Conservation (phyloP, 2,329 filamentous ascomycete genomes). For the Huntiella moniliformis region DNA sequence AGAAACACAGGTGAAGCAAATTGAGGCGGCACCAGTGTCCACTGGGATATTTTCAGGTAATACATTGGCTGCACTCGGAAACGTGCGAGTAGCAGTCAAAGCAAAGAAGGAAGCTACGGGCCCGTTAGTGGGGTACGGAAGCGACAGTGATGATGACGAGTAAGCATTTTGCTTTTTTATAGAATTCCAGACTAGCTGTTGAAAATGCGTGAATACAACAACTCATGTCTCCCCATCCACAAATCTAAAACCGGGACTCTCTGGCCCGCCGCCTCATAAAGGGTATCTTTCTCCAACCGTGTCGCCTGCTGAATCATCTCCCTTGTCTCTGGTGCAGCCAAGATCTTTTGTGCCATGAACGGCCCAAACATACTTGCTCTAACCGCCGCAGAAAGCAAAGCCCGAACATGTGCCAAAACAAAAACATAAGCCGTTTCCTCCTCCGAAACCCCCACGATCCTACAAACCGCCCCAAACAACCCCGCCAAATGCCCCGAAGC, state of each 20-base stretch:
- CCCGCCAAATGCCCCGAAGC: slow-evolving; percentile 47
- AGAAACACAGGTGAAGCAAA: slow-evolving; percentile 26
- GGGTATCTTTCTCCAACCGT: slow-evolving; percentile 37
- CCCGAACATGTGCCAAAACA: slow-evolving; percentile 57
- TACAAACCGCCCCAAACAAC: slow-evolving; percentile 48
- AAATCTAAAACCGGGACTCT: slow-evolving; percentile 61
- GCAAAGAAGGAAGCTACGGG: slow-evolving; percentile 37
- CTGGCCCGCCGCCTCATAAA: slow-evolving; percentile 51
- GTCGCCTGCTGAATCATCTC: slow-evolving; percentile 38
- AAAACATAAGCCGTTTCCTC: slow-evolving; percentile 56
- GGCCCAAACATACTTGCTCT: slow-evolving; percentile 61
- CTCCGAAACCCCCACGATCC: slow-evolving; percentile 38
- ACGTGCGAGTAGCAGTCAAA: slow-evolving; percentile 35
- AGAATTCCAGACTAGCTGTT: slow-evolving; percentile 40
- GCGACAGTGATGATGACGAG: slow-evolving; percentile 31
- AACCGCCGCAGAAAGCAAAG: slow-evolving; percentile 57
- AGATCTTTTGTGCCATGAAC: slow-evolving; percentile 56
- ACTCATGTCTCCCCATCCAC: slow-evolving; percentile 67
- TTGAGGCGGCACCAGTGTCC: slow-evolving; percentile 16
- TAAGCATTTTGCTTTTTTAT: slow-evolving; percentile 13
- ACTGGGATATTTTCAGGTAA: slow-evolving; percentile 63
- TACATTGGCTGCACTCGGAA: slow-evolving; percentile 61
- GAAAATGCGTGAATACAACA: slow-evolving; percentile 71
- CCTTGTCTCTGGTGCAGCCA: slow-evolving; percentile 43
- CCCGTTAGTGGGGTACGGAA: slow-evolving; percentile 74